Conservation (phyloP, 1,284 basidiomycete species). For the Ceratobasidium sp. region DNA sequence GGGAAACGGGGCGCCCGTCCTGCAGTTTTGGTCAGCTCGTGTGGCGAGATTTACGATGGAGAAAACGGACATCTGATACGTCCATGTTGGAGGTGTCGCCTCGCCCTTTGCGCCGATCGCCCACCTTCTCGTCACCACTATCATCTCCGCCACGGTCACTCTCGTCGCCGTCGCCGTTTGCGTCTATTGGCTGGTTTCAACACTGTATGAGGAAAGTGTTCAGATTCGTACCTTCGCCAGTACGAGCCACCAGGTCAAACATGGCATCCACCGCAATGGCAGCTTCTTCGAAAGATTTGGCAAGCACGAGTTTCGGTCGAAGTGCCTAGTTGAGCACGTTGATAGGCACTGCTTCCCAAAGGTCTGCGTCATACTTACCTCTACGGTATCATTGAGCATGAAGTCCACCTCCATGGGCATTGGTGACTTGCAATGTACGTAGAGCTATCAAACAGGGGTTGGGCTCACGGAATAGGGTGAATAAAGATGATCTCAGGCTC, state of each 20-base stretch:
- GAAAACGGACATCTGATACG: slow-evolving; percentile 40
- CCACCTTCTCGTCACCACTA: slow-evolving; percentile 66
- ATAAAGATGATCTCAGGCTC: slow-evolving; percentile 48
- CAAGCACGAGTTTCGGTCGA: slow-evolving; percentile 77
- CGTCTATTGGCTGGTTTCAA: slow-evolving; percentile 8
- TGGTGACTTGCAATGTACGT: slow-evolving; percentile 86
- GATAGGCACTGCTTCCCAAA: slow-evolving; percentile 27
- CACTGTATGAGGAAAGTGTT: neutral
- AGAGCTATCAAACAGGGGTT: slow-evolving; percentile 69
- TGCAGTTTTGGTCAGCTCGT: slow-evolving; percentile 47
- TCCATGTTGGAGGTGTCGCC: slow-evolving; percentile 63
- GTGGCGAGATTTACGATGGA: neutral
- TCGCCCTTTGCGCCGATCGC: slow-evolving; percentile 66
- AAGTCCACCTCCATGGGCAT: slow-evolving; percentile 98
- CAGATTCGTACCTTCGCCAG: slow-evolving; percentile 65
- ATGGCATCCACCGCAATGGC: slow-evolving; percentile 90
- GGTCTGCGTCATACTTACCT: slow-evolving; percentile 64
- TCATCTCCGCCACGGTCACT: slow-evolving; percentile 76
- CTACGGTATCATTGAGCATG: slow-evolving; percentile 93
- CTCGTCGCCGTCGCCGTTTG: slow-evolving; percentile 50
- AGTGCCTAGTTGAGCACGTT: slow-evolving; percentile 68
- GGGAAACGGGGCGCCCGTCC: slow-evolving; percentile 77
- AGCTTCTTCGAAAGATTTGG: slow-evolving; percentile 85
- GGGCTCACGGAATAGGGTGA: neutral
- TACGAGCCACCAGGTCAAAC: slow-evolving; percentile 72